Evolutionary conservation across 2,329 filamentous ascomycete genomes (phyloP), one percentile per base, ranked within the genome.

Genomic region (Clarireedia paspali): DNA sequence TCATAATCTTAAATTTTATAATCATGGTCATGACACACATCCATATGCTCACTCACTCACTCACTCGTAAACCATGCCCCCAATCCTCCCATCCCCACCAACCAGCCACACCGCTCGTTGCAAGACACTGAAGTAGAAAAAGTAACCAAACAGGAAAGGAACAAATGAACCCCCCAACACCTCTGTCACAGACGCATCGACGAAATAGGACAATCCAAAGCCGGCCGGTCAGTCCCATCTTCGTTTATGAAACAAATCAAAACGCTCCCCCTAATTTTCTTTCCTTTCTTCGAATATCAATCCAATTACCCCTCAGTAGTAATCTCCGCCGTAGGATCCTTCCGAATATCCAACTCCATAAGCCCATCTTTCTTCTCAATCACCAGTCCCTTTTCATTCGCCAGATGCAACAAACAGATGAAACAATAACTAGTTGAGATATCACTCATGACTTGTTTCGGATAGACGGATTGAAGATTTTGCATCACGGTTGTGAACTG

Each of bases 401-500:
- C 86, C 62, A 89, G 66, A 73, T 89, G 86, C 55, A 89, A 71
- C 36, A 89, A 70, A 65, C 84, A 88, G 61, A 99, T 99, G 73
- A 97, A 99, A 70, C 94, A 95, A 72, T 75, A 87, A 60, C 82
- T 95, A 0, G 94, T 99, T 38, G 91, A 96, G 67, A 99, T 97
- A 71, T 99, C 94, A 59, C 87, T 84, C 83, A 99, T 89, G 58
- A 84, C 83, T 63, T 88, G 80, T 70, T 89, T 88, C 10, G 91
- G 86, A 67, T 99, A 99, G 6, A 96, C 90, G 4, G 78, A 73
- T 69, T 95, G 88, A 47, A 99, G 75, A 59, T 85, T 85, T 69
- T 95, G 95, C 84, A 99, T 95, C 58, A 99, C 85, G 20, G 87
- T 77, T 0, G 91, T 97, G 72, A 99, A 99, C 65, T 87, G 91